These are phyloP conservation scores for Silybum marianum DNA, from an alignment of 129 eudicot species.

Conservation along the genomic window DNA sequence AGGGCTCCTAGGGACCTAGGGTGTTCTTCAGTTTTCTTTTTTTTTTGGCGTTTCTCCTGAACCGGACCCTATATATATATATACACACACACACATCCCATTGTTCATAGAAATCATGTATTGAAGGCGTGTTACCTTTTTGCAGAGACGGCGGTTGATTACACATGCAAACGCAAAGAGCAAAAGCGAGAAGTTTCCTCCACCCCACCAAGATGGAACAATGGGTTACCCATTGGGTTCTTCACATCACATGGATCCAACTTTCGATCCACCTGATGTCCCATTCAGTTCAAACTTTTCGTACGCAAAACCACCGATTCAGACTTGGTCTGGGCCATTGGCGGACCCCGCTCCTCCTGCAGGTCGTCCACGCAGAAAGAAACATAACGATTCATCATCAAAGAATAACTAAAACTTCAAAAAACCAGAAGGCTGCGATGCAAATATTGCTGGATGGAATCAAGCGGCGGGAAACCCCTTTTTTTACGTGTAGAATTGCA, in stretches of 20 bases:
- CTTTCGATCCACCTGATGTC: conserved; percentile 62
- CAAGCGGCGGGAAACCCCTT: conserved; percentile 32
- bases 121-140: conserved; percentile 6
- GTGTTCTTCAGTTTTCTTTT: no score
- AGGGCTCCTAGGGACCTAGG: no score
- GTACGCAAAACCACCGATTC: conserved; percentile 64
- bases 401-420: conserved; percentile 40
- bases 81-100: background rate
- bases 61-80: background rate
- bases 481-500: conserved; percentile 36
- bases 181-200: conserved; percentile 87
- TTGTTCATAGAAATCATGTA: background rate
- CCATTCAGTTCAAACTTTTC: conserved; percentile 73
- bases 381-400: conserved; percentile 41
- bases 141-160: conserved; percentile 72
- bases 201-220: conserved; percentile 83
- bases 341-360: conserved; percentile 54
- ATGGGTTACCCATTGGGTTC: conserved; percentile 80
- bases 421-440: conserved; percentile 15
- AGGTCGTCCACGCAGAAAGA: conserved; percentile 60
- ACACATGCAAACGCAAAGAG: conserved; percentile 84
- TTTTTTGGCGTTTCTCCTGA: background rate
- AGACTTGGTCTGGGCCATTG: conserved; percentile 95
- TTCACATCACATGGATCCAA: conserved; percentile 79
- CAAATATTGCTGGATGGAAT: background rate